Base-by-base conservation (phyloP, 2,329 filamentous ascomycete genomes). In the Lecanicillium sp. region DNA sequence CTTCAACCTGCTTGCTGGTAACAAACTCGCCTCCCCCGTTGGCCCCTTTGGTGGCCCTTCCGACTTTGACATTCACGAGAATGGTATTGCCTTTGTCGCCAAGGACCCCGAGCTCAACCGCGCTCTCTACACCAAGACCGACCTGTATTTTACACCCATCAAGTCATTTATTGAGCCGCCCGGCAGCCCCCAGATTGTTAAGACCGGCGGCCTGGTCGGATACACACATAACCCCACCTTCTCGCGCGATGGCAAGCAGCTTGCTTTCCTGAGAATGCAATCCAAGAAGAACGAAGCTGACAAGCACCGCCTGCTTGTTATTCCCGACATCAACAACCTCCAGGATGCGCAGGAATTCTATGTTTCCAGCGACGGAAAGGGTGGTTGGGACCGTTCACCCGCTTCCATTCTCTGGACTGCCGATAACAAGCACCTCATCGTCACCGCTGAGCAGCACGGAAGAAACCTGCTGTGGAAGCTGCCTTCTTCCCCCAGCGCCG, bases 221-320 rank as follows among this genome's bases (percentile, higher is more conserved):
- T 87, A 88, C 56, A 79, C 76, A 20, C 72, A 72, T 15, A 70
- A 69, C 3, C 89, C 90, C 0, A 74, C 78, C 0, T 95, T 94
- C 66, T 90, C 87, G 3, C 80, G 81, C 4, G 76, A 85, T 58
- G 87, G 87, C 9, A 78, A 73, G 29, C 77, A 78, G 51, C 71
- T 91, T 21, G 87, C 81, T 2, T 95, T 94, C 62, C 73, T 87
- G 24, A 81, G 86, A 52, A 95, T 94, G 90, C 77, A 78, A 53
- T 77, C 77, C 48, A 74, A 79, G 44, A 81, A 84, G 51, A 95
- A 95, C 62, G 90, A 96, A 65, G 79, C 84, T 14, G 89, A 95
- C 68, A 68, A 69, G 55, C 77, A 84, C 37, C 77, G 82, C 37
- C 68, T 89, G 4, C 67, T 90, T 52, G 67, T 88, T 3, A 63